Evolutionary conservation across 176 grass and related monocot species (phyloP).

Genomic region (Eremochloa ophiuroides): DNA sequence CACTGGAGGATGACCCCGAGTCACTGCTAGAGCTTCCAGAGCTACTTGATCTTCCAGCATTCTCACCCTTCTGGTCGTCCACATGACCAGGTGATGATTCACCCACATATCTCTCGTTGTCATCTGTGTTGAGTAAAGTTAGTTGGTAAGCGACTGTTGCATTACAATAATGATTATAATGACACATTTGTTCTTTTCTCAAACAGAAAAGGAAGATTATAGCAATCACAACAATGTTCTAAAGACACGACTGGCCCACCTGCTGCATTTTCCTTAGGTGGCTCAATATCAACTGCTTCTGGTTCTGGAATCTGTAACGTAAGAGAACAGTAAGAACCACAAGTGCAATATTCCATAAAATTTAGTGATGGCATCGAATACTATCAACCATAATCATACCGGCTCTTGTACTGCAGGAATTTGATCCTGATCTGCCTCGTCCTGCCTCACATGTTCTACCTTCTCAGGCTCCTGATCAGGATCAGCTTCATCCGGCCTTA

Average conservation of each 20-base stretch:
- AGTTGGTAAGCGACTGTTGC: conserved; percentile 6
- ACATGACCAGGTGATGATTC: conserved; percentile 48
- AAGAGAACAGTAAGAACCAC: conserved; percentile 15
- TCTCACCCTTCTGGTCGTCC: conserved; percentile 50
- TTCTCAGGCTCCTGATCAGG: not conserved
- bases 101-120: conserved; percentile 55
- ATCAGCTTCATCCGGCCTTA: conserved; percentile 42
- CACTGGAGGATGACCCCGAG: conserved; percentile 68
- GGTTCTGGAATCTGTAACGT: conserved; percentile 39
- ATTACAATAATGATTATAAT: conserved; percentile 8
- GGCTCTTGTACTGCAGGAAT: conserved; percentile 29
- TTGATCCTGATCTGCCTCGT: conserved; percentile 36
- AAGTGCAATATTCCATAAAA: not conserved
- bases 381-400: conserved; percentile 35
- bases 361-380: not conserved
- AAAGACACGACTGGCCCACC: conserved; percentile 23
- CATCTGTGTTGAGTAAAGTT: conserved; percentile 33
- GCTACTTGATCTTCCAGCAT: conserved; percentile 62
- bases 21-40: conserved; percentile 76
- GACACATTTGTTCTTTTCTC: not conserved
- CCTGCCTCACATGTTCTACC: conserved; percentile 5
- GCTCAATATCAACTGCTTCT: conserved; percentile 46
- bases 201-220: not conserved
- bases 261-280: conserved; percentile 40
- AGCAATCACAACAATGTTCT: not conserved